Percentiles rank a stretch among this genome's conserved stretches.
Conservation (phyloP, 352 stramenopile species). For the Phytophthora ohioensis region DNA sequence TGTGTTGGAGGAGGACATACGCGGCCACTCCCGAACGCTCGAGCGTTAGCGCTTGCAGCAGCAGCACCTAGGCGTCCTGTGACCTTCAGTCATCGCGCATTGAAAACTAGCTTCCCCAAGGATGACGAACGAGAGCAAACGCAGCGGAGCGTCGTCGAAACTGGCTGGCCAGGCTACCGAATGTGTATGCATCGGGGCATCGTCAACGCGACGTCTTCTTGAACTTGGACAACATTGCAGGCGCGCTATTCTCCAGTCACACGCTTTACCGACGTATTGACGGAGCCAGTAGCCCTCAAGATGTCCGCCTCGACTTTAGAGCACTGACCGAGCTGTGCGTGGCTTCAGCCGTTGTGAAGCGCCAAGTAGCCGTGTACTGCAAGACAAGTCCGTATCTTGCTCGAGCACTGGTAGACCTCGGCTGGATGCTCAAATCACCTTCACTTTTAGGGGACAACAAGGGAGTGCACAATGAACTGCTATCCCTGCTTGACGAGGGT, state of each 20-base stretch:
- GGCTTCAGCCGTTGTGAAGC: neutral
- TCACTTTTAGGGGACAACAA: neutral
- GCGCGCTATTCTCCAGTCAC: no score
- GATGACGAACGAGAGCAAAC: neutral
- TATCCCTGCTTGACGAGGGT: neutral
- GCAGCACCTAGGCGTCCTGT: neutral
- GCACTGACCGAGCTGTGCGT: slow-evolving; percentile 15
- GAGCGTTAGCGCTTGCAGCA: slow-evolving; percentile 14
- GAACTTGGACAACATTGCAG: no score
- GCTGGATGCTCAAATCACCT: slow-evolving; percentile 1
- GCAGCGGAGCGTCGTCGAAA: neutral
- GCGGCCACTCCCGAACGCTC: neutral
- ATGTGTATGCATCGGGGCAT: no score
- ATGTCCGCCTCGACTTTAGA: slow-evolving; percentile 10
- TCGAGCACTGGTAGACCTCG: slow-evolving; percentile 3
- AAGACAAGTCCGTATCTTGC: slow-evolving; percentile 9
- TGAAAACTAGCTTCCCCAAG: neutral
- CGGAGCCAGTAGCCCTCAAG: no score
- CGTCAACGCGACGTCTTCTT: no score
- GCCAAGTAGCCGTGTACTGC: slow-evolving; percentile 3
- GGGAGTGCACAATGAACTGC: slow-evolving; percentile 6
- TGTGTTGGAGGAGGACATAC: neutral
- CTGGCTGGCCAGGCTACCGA: no score
- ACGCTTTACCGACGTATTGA: no score
- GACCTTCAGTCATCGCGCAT: neutral